Percentiles rank a stretch among this genome's conserved stretches.
Evolutionary conservation across 768 basidiomycete species (phyloP).

Genomic region (Cystobasidium onofrii): DNA sequence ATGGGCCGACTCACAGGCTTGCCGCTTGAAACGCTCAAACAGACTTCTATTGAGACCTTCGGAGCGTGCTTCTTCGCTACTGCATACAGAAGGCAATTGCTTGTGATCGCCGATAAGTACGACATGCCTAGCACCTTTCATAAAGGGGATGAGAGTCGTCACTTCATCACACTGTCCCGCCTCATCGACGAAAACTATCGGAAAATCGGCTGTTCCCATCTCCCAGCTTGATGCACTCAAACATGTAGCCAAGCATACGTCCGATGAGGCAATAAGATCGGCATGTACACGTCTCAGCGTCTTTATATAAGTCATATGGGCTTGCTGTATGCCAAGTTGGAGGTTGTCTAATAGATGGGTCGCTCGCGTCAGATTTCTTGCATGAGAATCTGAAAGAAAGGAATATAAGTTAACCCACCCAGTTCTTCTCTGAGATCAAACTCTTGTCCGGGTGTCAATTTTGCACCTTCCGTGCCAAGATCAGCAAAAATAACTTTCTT

Average conservation of each 20-base stretch:
- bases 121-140: conserved; percentile 80
- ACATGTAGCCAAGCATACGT: conserved; percentile 54
- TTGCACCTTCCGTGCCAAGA: neutral
- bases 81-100: conserved; percentile 54
- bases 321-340: neutral
- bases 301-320: conserved; percentile 1
- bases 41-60: conserved; percentile 70
- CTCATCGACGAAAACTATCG: conserved; percentile 87
- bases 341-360: neutral
- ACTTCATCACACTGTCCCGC: conserved; percentile 96
- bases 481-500: neutral
- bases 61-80: conserved; percentile 63
- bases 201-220: conserved; percentile 59
- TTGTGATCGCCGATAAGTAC: conserved; percentile 96
- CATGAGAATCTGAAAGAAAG: no score
- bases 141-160: conserved; percentile 77
- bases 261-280: conserved; percentile 58
- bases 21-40: conserved; percentile 80
- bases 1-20: conserved; percentile 58
- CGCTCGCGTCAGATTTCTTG: no score
- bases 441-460: neutral
- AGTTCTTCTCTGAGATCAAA: neutral
- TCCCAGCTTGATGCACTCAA: conserved; percentile 32
- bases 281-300: conserved; percentile 53
- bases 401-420: neutral